Evolutionary conservation across 768 basidiomycete species (phyloP).

Genomic region (Lentinula boryana): DNA sequence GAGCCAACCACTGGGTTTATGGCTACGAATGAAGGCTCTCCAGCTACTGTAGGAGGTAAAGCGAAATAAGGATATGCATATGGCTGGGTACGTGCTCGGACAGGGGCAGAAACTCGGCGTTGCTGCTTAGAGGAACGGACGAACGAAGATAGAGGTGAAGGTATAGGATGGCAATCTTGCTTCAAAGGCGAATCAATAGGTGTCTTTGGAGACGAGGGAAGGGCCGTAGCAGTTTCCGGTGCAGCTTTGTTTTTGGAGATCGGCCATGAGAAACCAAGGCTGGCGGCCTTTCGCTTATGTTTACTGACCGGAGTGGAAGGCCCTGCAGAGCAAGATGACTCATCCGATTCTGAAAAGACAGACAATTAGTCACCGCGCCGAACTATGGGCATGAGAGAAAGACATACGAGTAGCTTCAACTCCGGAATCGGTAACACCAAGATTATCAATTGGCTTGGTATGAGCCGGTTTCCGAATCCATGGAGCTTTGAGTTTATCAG

Average conservation of each 20-base stretch:
- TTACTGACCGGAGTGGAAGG: background rate
- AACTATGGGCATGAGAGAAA: background rate
- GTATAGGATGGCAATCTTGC: background rate
- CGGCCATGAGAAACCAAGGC: constrained; percentile 11
- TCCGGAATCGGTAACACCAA: background rate
- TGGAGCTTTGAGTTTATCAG: background rate
- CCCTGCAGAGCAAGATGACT: background rate
- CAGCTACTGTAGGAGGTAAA: constrained; percentile 10
- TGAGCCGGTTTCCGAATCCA: background rate
- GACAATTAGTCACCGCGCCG: background rate
- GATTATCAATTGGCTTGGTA: background rate
- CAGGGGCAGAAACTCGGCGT: constrained; percentile 12
- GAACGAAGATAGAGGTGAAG: constrained; percentile 7
- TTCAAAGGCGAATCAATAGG: background rate
- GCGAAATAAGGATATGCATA: constrained; percentile 31
- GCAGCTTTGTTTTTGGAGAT: background rate
- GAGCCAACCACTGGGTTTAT: background rate
- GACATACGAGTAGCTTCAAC: background rate
- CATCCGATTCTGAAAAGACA: background rate
- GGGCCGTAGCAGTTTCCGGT: background rate
- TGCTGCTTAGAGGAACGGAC: constrained; percentile 9
- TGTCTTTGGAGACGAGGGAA: background rate
- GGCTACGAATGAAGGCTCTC: background rate
- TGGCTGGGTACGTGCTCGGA: constrained; percentile 22
- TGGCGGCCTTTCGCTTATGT: constrained; percentile 9